Base-by-base conservation (phyloP, 73 alveolate genomes). In the Strombidium stylifer region DNA sequence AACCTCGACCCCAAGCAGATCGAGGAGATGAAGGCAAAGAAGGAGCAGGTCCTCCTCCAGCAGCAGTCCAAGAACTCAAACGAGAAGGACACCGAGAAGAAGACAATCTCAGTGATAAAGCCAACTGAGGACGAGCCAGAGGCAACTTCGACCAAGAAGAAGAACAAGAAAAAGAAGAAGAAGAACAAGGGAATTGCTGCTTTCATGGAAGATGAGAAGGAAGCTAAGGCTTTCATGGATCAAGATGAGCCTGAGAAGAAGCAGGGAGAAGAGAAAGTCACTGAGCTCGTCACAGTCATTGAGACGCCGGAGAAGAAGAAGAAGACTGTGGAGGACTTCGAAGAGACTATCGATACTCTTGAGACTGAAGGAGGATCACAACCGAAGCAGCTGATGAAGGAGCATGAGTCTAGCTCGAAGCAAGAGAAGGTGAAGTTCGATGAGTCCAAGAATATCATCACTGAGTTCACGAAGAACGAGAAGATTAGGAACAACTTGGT, bases 161-260 rank as follows among this genome's bases (percentile, higher is more conserved):
- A 14, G 28, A 51, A 51, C 37, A 34, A 31, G 42, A 36, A 31
- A 11, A 34, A 35, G 31, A 21, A 67, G 34, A 67, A 58, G 24
- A 67, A 62, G 77, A 45, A 62, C 48, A 45, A 56, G 54, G 34
- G 56, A 24, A 25, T 67, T 0, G 69, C 68, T 25, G 81, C 48
- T 18, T 67, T 67, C 53, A 67, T 67, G 62, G 81, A 67, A 47
- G 62, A 67, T 32, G 81, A 47, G 19, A 59, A 67, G n/a, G 81
- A 67, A 50, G 45, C 70, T 27, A 71, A 60, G 53, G 60, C 48
- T 19, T 60, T 5, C 4, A 28, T 11, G 6, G 39, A 48, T 7
- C 19, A 44, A 14, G 30, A 44, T 6, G 55, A 44, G 20, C 25
- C 8, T 4, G 5, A 21, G 18, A 44, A 6, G 14, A 15, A 30